Conservation (phyloP, 2,329 filamentous ascomycete genomes). For the Nannizziopsis barbatae region DNA sequence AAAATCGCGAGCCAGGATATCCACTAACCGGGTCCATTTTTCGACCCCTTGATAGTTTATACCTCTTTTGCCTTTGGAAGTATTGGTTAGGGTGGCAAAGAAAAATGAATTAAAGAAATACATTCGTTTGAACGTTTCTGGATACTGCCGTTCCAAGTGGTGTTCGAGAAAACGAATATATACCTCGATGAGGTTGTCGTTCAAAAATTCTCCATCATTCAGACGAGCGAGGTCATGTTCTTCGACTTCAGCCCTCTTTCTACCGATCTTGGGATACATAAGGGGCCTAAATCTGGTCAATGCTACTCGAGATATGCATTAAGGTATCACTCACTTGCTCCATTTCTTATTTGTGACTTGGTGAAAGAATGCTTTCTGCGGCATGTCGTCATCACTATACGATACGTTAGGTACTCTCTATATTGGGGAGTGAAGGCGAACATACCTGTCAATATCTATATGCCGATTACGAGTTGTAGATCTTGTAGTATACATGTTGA, state of each 20-base stretch:
- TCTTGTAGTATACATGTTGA: constrained; percentile 21
- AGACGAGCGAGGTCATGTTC: constrained; percentile 51
- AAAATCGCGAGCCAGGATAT: constrained; percentile 77
- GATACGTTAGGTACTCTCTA: neutral
- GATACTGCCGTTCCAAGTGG: constrained; percentile 44
- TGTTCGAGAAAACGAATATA: constrained; percentile 66
- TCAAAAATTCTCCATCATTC: constrained; percentile 75
- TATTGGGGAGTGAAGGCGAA: neutral
- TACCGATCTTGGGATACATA: constrained; percentile 36
- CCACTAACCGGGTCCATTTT: constrained; percentile 75
- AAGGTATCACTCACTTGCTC: constrained; percentile 10
- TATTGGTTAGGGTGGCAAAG: constrained; percentile 62
- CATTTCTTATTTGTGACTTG: constrained; percentile 5
- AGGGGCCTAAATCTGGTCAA: constrained; percentile 25
- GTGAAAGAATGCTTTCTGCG: constrained; percentile 1
- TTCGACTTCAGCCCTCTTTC: constrained; percentile 37
- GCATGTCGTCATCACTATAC: constrained; percentile 8
- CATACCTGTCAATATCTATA: constrained; percentile 15
- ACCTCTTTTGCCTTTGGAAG: constrained; percentile 39
- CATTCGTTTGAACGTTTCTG: constrained; percentile 51
- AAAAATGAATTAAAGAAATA: constrained; percentile 94
- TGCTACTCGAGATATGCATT: neutral
- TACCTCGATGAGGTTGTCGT: constrained; percentile 85
- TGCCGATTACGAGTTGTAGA: constrained; percentile 19
- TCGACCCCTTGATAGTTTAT: constrained; percentile 80